Evolutionary conservation across 257 asterid species (phyloP).

Genomic region (Solanum pimpinellifolium): DNA sequence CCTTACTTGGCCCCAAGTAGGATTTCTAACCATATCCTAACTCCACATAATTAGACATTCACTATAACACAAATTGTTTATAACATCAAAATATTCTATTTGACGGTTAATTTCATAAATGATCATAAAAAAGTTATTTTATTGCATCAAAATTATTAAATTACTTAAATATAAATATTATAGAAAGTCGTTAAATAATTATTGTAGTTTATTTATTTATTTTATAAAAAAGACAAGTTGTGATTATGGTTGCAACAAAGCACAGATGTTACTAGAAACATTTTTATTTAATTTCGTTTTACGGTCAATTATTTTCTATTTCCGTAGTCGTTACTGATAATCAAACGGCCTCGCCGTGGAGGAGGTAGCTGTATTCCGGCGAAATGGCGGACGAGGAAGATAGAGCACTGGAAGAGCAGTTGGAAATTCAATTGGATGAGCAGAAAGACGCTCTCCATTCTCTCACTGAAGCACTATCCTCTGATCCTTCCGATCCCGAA

Average conservation of each 20-base stretch:
- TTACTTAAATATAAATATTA: background rate
- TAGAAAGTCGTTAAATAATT: background rate
- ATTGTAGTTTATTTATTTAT: too few relatives aligned
- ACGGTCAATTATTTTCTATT: background rate
- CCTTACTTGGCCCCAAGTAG: too few relatives aligned
- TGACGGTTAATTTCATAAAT: too few relatives aligned
- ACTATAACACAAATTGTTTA: too few relatives aligned
- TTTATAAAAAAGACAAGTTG: background rate
- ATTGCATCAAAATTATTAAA: background rate
- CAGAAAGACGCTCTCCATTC: conserved; percentile 66
- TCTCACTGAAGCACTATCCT: conserved; percentile 52
- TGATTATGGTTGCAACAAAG: background rate
- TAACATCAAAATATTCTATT: too few relatives aligned
- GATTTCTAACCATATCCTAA: too few relatives aligned
- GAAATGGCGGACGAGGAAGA: conserved; percentile 79
- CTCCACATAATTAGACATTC: too few relatives aligned
- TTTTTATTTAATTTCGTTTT: background rate
- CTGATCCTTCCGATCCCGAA: conserved; percentile 60
- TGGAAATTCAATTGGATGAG: conserved; percentile 57
- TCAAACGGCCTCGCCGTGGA: background rate
- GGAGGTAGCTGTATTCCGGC: background rate
- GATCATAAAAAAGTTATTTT: background rate
- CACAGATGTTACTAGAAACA: background rate
- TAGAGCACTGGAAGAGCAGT: conserved; percentile 56
- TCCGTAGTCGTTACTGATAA: background rate